Conservation (phyloP, 345 rosid genomes). For the Eucalyptus erythrocorys region DNA sequence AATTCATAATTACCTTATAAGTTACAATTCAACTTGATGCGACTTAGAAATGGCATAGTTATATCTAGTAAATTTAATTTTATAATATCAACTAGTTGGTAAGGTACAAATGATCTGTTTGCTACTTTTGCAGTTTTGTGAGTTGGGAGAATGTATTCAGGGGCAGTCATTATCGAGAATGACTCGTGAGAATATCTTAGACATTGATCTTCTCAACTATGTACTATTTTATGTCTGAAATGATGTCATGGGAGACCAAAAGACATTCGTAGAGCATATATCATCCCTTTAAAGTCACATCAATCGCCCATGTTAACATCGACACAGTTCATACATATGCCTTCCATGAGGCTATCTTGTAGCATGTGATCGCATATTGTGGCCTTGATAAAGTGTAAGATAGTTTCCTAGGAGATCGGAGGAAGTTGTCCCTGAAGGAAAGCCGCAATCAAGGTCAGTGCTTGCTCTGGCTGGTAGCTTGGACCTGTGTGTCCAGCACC, state of each 20-base stretch:
- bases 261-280: not conserved
- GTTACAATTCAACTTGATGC: not conserved
- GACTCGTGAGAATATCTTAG: not conserved
- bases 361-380: not conserved
- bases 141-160: not conserved
- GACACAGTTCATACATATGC: not conserved
- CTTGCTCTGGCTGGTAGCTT: constrained; percentile 31
- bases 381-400: not conserved
- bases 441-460: constrained; percentile 21
- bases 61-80: too few relatives aligned
- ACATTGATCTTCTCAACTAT: not conserved
- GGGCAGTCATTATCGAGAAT: not conserved
- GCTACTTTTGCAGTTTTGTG: not conserved
- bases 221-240: not conserved
- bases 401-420: not conserved
- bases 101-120: too few relatives aligned
- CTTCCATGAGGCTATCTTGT: not conserved
- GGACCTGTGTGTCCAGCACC: constrained; percentile 42
- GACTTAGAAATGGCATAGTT: too few relatives aligned
- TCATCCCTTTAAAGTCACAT: not conserved
- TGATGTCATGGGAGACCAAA: not conserved
- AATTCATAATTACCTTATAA: too few relatives aligned
- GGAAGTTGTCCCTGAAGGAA: constrained; percentile 31
- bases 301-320: not conserved
- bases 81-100: too few relatives aligned